phyloP scores from a whole-genome alignment of 1,284 basidiomycete genomes.

The Mycena citricolor region DNA sequence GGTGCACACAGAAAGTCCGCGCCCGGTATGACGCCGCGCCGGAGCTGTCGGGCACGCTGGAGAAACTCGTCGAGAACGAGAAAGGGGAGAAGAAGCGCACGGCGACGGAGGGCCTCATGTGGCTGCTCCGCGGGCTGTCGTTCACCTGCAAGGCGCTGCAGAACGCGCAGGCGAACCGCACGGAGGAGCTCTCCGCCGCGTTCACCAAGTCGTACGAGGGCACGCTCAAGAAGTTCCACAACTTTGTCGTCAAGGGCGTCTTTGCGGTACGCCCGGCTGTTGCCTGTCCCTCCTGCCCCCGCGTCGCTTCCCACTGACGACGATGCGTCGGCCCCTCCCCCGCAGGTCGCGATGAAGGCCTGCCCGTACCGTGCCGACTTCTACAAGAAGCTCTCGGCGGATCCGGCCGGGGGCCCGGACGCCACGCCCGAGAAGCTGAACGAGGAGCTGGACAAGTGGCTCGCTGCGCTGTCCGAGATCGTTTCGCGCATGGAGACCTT shows the following conservation, averaged over 20 bases:
- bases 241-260: conserved; percentile 82
- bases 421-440: conserved; percentile 67
- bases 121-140: conserved; percentile 86
- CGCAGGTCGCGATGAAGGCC: conserved; percentile 92
- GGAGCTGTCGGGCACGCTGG: conserved; percentile 73
- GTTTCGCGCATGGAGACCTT: conserved; percentile 72
- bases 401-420: conserved; percentile 54
- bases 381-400: conserved; percentile 84
- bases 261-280: conserved; percentile 78
- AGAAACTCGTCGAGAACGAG: conserved; percentile 85
- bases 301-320: no score
- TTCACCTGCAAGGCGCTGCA: conserved; percentile 90
- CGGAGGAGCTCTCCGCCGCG: conserved; percentile 70
- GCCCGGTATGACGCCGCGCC: conserved; percentile 73
- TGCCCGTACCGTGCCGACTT: conserved; percentile 92
- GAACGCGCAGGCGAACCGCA: conserved; percentile 65
- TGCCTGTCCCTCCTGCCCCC: no score
- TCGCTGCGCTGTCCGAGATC: conserved; percentile 68
- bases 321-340: conserved; percentile 2
- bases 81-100: conserved; percentile 82
- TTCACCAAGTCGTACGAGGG: conserved; percentile 85
- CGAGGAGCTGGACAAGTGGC: conserved; percentile 69
- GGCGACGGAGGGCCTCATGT: conserved; percentile 91
- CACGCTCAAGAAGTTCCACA: conserved; percentile 86
- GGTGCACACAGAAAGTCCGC: conserved; percentile 76